Base-by-base conservation (phyloP, 108 stramenopile genomes). In the Conticribra guillardii region DNA sequence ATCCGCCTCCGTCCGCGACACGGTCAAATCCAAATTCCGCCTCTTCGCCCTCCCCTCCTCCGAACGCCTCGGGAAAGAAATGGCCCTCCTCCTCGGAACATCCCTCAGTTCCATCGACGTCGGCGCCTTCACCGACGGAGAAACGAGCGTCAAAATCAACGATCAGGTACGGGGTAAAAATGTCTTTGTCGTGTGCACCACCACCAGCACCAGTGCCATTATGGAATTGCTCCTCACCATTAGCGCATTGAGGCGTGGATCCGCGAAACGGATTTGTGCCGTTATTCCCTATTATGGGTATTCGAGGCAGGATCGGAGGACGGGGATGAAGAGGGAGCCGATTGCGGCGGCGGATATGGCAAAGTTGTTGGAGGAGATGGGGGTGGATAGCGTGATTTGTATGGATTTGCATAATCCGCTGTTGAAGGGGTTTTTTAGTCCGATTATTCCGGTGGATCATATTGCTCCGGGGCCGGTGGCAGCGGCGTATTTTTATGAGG, bases 271-370 rank as follows among this genome's bases (percentile, higher is more conserved):
- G 9, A 88, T 94, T 21, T 91, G 85, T 33, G 91, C 86, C 2
- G 87, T 96, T 11, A 88, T 96, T 51, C 96, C 96, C 1, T 96
- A 95, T 73, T 96, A 89, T 84, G 93, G 96, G 8, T 96, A 96
- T 71, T 68, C 68, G 11, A 73, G 91, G 9, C 91, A 91, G 73
- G 94, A 96, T 79, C 67, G 80, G 8, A 64, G 84, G 11, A 80
- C 80, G 37, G 62, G 74, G 2, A 67, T 79, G 58, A 69, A 67
- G 30, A 69, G 94, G 65, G 90, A 92, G 56, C 86, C 91, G 9
- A 90, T 96, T 60, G 92, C 90, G 30, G 91, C 90, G 0, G 90
- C 91, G 7, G 94, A 96, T 85, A 74, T 96, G 41, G 91, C 91
- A 7, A 55, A 78, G 30, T 76, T 96, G 78, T 76, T 92, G 74